These are phyloP conservation scores for Botrytis elliptica DNA, from an alignment of 2,329 filamentous ascomycete genomes.

Conservation along the genomic window DNA sequence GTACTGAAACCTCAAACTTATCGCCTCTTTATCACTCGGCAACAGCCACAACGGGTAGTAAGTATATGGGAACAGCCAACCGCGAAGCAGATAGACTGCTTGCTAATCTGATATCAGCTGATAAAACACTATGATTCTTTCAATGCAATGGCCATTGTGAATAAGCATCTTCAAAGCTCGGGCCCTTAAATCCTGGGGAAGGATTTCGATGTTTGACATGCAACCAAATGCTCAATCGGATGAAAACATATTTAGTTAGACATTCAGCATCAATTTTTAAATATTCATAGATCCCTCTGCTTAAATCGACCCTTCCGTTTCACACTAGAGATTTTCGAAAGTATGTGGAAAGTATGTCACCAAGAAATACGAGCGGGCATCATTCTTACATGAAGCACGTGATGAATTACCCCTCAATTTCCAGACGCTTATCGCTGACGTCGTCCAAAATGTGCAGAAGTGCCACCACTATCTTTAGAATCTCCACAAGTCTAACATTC, in stretches of 20 bases:
- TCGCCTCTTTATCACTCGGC: background rate
- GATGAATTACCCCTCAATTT: slow-evolving; percentile 13
- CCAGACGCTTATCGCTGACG: slow-evolving; percentile 7
- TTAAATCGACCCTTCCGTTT: background rate
- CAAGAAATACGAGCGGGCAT: background rate
- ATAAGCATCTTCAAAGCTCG: background rate
- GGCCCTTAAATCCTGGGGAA: background rate
- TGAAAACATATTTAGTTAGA: background rate
- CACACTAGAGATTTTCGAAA: no score
- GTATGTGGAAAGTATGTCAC: background rate
- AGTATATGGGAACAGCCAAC: background rate
- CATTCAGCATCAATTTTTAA: background rate
- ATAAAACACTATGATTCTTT: background rate
- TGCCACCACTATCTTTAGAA: background rate
- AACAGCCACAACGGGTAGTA: background rate
- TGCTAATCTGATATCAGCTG: background rate
- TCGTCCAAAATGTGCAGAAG: slow-evolving; percentile 3
- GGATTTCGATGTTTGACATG: background rate
- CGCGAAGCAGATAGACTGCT: background rate
- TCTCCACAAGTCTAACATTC: background rate
- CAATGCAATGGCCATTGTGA: background rate
- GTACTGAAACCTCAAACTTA: no score
- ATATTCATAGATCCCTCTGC: background rate
- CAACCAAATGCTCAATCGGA: background rate
- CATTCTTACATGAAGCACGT: background rate